phyloP scores from a whole-genome alignment of 2,329 filamentous ascomycete genomes.

The Aspergillus bombycis region DNA sequence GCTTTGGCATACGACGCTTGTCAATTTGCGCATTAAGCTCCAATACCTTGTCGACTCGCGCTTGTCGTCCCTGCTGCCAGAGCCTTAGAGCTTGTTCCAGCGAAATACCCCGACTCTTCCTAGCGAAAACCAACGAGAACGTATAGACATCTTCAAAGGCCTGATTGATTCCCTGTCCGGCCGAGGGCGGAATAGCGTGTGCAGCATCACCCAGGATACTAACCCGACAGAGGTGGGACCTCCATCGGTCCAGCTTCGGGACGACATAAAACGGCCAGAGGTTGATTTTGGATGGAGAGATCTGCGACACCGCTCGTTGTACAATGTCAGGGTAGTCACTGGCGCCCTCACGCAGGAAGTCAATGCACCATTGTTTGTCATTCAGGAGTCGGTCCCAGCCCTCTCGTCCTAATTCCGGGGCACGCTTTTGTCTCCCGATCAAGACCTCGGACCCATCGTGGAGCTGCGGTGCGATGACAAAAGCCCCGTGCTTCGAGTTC shows the following conservation, averaged over 20 bases:
- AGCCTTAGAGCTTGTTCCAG: constrained; percentile 35
- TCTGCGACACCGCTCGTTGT: constrained; percentile 40
- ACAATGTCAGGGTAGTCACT: constrained; percentile 43
- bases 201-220: constrained; percentile 64
- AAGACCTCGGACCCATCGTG: constrained; percentile 54
- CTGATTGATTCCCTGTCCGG: constrained; percentile 62
- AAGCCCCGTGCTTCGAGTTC: constrained; percentile 48
- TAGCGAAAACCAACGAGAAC: constrained; percentile 46
- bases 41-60: constrained; percentile 52
- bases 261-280: constrained; percentile 57
- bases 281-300: constrained; percentile 43
- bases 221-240: constrained; percentile 41
- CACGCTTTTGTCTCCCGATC: constrained; percentile 50
- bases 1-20: constrained; percentile 48
- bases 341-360: constrained; percentile 39
- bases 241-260: constrained; percentile 52
- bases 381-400: constrained; percentile 48
- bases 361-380: constrained; percentile 46
- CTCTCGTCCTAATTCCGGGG: constrained; percentile 42
- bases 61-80: constrained; percentile 56
- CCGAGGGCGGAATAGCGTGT: constrained; percentile 64
- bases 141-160: constrained; percentile 59
- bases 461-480: constrained; percentile 55
- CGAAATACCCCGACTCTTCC: constrained; percentile 10
- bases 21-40: constrained; percentile 55